A percentile compares a stretch with the other conserved stretches of the same genome.
These are phyloP conservation scores for Kockovaella imperatae DNA, from an alignment of 768 basidiomycete genomes.

Conservation along the genomic window DNA sequence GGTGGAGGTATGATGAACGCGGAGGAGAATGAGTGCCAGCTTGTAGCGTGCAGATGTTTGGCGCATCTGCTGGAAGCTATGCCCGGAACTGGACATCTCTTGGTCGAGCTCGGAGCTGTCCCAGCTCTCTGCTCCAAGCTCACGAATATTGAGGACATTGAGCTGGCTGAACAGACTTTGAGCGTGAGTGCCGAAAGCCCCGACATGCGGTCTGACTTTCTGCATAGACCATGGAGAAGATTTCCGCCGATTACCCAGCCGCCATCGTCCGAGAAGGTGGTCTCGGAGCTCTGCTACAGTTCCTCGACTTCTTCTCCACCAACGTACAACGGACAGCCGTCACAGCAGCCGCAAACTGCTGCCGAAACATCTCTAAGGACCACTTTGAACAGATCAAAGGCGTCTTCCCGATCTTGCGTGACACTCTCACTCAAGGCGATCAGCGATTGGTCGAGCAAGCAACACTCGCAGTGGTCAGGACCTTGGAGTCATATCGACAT, in stretches of 20 bases:
- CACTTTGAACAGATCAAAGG: conserved; percentile 81
- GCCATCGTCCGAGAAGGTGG: conserved; percentile 95
- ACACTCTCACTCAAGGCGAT: conserved; percentile 83
- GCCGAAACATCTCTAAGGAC: conserved; percentile 81
- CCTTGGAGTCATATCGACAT: conserved; percentile 84
- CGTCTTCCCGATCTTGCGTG: conserved; percentile 77
- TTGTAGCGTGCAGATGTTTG: conserved; percentile 90
- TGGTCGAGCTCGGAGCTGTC: conserved; percentile 97
- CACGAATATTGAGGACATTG: conserved; percentile 94
- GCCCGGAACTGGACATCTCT: conserved; percentile 91
- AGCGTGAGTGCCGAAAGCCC: conserved; percentile 60
- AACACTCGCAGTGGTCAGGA: conserved; percentile 86
- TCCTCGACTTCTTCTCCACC: conserved; percentile 97
- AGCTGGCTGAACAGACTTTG: conserved; percentile 94
- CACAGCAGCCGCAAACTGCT: conserved; percentile 94
- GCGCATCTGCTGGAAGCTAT: conserved; percentile 99
- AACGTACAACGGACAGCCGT: conserved; percentile 94
- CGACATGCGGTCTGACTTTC: conserved; percentile 2
- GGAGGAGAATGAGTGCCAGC: conserved; percentile 67
- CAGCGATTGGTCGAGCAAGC: conserved; percentile 97
- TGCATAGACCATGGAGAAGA: conserved; percentile 75
- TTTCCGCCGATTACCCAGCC: conserved; percentile 93
- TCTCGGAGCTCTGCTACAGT: conserved; percentile 82
- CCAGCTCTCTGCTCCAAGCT: conserved; percentile 95
- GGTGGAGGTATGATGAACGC: conserved; percentile 48